These are phyloP conservation scores for Trichoderma guizhouense DNA, from an alignment of 2,329 filamentous ascomycete species.

Conservation along the genomic window DNA sequence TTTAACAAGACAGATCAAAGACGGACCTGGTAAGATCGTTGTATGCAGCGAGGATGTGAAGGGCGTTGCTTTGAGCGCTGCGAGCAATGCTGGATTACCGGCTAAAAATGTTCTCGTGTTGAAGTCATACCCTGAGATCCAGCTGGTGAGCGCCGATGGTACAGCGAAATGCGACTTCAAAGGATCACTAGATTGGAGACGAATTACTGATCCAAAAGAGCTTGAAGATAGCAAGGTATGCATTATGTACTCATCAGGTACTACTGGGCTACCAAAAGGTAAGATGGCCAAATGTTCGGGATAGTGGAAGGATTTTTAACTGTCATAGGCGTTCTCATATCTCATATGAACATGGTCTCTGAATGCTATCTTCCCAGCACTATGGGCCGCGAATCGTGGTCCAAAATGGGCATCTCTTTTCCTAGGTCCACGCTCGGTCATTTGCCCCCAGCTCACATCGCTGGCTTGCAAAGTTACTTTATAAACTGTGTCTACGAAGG, in stretches of 20 bases:
- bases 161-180: constrained; percentile 28
- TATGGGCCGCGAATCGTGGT: constrained; percentile 30
- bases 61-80: constrained; percentile 47
- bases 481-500: constrained; percentile 41
- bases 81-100: constrained; percentile 43
- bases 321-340: constrained; percentile 38
- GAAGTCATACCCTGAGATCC: constrained; percentile 34
- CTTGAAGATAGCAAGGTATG: constrained; percentile 43
- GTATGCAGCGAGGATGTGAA: constrained; percentile 48
- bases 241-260: constrained; percentile 48
- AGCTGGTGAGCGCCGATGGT: constrained; percentile 28
- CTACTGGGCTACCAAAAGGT: constrained; percentile 47
- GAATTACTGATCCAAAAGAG: constrained; percentile 46
- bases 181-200: constrained; percentile 48
- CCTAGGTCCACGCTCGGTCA: constrained; percentile 39
- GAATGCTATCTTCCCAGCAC: constrained; percentile 32
- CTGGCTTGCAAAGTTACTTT: constrained; percentile 44
- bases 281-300: not conserved
- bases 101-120: constrained; percentile 49
- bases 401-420: constrained; percentile 28
- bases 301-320: not conserved
- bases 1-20: constrained; percentile 43
- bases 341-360: constrained; percentile 44
- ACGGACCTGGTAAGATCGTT: constrained; percentile 39
- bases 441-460: constrained; percentile 45